Conservation (phyloP, 306 rosid genomes). For the Cyamopsis tetragonoloba region DNA sequence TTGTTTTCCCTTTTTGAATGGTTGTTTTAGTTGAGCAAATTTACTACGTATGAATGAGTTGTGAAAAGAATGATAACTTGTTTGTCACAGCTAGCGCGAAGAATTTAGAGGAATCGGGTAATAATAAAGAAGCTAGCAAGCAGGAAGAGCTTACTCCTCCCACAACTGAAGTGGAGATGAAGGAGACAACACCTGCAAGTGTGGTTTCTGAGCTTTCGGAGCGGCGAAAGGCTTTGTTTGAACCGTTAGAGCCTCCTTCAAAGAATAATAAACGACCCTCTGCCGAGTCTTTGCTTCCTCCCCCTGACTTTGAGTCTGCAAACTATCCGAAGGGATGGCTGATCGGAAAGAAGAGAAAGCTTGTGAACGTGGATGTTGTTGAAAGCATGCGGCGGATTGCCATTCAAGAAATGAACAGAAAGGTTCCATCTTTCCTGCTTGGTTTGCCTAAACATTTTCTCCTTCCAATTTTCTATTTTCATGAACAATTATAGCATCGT, state of each 20-base stretch:
- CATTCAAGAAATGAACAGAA: constrained; percentile 94
- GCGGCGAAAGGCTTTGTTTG: constrained; percentile 70
- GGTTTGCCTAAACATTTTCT: too few relatives aligned
- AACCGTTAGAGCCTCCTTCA: constrained; percentile 81
- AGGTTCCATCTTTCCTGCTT: constrained; percentile 49
- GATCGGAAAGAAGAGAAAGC: constrained; percentile 89
- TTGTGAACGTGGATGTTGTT: constrained; percentile 91
- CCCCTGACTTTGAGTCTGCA: constrained; percentile 81
- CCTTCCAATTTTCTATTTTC: too few relatives aligned
- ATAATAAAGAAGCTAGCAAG: constrained; percentile 42
- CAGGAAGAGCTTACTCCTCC: constrained; percentile 44
- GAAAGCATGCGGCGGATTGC: constrained; percentile 97
- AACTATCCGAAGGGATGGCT: constrained; percentile 89
- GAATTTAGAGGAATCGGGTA: constrained; percentile 60
- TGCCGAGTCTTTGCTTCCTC: constrained; percentile 86
- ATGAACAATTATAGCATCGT: too few relatives aligned
- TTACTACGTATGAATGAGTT: constrained; percentile 39
- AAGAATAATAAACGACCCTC: constrained; percentile 49
- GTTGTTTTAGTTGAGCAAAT: constrained; percentile 12
- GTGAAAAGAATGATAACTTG: constrained; percentile 68
- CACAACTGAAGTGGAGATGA: constrained; percentile 31
- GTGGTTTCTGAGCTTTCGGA: constrained; percentile 47
- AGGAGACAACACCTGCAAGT: constrained; percentile 37
- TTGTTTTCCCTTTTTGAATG: not conserved
- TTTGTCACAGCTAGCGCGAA: constrained; percentile 76